A percentile compares a stretch with the other conserved stretches of the same genome.
Evolutionary conservation across 306 rosid species (phyloP).

Genomic region (Prosopis cineraria): DNA sequence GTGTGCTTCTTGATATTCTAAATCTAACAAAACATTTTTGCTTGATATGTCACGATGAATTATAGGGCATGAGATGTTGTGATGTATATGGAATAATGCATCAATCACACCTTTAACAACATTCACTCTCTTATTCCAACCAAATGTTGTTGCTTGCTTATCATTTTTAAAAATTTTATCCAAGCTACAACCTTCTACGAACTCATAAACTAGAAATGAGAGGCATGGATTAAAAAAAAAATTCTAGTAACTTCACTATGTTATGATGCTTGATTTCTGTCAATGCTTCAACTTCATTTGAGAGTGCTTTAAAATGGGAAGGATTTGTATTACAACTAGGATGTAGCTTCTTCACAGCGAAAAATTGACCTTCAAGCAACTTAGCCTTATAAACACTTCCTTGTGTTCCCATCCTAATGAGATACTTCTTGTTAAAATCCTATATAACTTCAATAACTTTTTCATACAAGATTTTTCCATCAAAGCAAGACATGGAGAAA

Average conservation of each 20-base stretch:
- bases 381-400: constrained; percentile 30
- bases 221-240: constrained; percentile 19
- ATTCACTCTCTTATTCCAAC: constrained; percentile 1
- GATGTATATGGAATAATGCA: constrained; percentile 14
- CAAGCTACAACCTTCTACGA: neutral
- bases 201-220: constrained; percentile 23
- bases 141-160: neutral
- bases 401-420: neutral
- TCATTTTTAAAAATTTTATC: neutral
- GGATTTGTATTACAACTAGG: neutral
- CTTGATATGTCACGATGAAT: neutral
- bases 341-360: constrained; percentile 38
- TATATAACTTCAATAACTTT: neutral
- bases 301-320: neutral
- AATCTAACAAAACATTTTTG: neutral
- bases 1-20: neutral
- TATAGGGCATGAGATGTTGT: neutral
- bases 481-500: constrained; percentile 32
- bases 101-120: neutral
- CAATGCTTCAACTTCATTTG: constrained; percentile 19
- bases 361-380: constrained; percentile 7
- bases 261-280: constrained; percentile 31
- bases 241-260: constrained; percentile 19
- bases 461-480: constrained; percentile 10
- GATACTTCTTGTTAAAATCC: neutral